A percentile compares a stretch with the other conserved stretches of the same genome.
phyloP scores from a whole-genome alignment of 1,284 basidiomycete species.

The Ganoderma meredithae region DNA sequence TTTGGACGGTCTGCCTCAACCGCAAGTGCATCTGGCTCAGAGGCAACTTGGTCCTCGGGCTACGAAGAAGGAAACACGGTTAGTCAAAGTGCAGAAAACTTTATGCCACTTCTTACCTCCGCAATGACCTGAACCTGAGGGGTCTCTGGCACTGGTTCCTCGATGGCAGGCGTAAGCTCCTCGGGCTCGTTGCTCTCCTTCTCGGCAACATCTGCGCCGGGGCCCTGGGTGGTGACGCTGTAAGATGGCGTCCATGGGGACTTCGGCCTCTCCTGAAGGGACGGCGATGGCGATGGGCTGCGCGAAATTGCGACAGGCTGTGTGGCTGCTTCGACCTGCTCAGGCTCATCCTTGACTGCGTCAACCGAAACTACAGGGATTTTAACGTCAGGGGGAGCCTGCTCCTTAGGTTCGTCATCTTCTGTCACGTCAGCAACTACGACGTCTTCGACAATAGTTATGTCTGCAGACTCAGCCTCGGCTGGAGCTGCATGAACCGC shows the following conservation, averaged over 20 bases:
- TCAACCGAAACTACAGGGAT: slow-evolving; percentile 28
- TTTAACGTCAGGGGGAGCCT: slow-evolving; percentile 5
- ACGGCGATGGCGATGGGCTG: slow-evolving; percentile 29
- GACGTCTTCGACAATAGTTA: slow-evolving; percentile 4
- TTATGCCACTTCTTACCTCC: slow-evolving; percentile 17
- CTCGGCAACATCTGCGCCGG: slow-evolving; percentile 33
- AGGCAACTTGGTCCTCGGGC: slow-evolving; percentile 16
- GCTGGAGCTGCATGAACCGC: slow-evolving; percentile 7
- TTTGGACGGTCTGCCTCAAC: slow-evolving; percentile 24
- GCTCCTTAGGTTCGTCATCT: slow-evolving; percentile 2
- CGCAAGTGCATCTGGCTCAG: slow-evolving; percentile 13
- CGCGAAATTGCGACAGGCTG: slow-evolving; percentile 17
- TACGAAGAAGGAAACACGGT: neutral
- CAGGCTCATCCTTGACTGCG: slow-evolving; percentile 22
- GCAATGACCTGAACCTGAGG: slow-evolving; percentile 29
- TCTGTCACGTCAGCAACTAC: slow-evolving; percentile 13
- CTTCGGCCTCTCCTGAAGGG: slow-evolving; percentile 41
- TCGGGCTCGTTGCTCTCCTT: slow-evolving; percentile 39
- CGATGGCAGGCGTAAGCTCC: slow-evolving; percentile 31
- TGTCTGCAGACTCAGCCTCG: slow-evolving; percentile 8
- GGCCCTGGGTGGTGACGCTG: slow-evolving; percentile 48
- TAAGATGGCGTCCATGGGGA: slow-evolving; percentile 55
- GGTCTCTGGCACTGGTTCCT: slow-evolving; percentile 9
- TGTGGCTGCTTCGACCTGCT: neutral
- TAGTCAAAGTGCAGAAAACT: neutral